These are phyloP conservation scores for Musa troglodytarum DNA, from an alignment of 176 grass and related monocot genomes.

Conservation along the genomic window DNA sequence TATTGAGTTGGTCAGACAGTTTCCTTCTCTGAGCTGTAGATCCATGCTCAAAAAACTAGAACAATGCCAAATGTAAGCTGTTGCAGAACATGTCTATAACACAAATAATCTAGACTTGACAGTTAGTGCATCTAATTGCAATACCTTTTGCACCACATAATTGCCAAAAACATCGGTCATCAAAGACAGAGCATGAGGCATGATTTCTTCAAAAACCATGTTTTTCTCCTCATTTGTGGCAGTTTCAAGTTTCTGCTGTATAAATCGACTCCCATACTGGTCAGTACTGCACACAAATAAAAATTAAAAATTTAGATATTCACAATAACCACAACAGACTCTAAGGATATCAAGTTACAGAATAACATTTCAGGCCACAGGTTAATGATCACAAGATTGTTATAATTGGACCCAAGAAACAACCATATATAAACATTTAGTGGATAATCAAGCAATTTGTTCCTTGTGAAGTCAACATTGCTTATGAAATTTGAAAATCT, in stretches of 20 bases:
- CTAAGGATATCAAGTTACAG: neutral
- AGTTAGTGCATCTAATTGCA: neutral
- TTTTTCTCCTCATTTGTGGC: conserved; percentile 32
- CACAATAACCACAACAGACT: neutral
- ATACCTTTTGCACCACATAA: conserved; percentile 50
- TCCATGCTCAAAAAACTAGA: conserved; percentile 18
- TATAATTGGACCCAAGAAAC: no score
- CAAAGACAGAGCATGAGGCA: conserved; percentile 3
- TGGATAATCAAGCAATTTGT: no score
- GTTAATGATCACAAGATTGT: neutral
- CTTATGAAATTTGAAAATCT: neutral
- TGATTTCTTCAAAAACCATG: conserved; percentile 42
- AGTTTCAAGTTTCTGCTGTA: conserved; percentile 78
- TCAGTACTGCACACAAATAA: conserved; percentile 45
- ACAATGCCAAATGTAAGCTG: neutral
- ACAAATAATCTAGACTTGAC: neutral
- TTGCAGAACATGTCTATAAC: neutral
- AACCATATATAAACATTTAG: no score
- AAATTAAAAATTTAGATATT: conserved; percentile 11
- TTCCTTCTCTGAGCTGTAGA: conserved; percentile 13
- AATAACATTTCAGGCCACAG: neutral
- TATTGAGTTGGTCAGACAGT: conserved; percentile 10
- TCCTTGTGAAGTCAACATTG: neutral
- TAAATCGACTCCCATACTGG: conserved; percentile 26
- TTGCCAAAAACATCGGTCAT: conserved; percentile 37